phyloP scores from a whole-genome alignment of 2,329 filamentous ascomycete species.

The Trichoderma sp. region DNA sequence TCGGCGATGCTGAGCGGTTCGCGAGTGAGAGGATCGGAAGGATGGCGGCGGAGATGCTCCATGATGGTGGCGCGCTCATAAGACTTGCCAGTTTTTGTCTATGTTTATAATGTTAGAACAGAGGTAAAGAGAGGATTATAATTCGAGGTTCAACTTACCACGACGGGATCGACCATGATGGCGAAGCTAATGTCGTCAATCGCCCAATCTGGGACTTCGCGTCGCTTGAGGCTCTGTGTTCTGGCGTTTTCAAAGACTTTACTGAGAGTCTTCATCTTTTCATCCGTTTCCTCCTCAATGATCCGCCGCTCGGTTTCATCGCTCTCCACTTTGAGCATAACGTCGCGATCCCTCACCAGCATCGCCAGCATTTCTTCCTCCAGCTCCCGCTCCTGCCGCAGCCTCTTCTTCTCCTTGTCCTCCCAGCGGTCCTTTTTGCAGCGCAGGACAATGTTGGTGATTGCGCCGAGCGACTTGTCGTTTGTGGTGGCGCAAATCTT shows the following conservation, averaged over 20 bases:
- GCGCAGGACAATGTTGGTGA: conserved; percentile 73
- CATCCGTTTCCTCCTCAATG: conserved; percentile 51
- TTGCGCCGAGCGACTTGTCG: conserved; percentile 69
- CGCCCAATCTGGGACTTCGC: conserved; percentile 73
- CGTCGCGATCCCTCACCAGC: conserved; percentile 53
- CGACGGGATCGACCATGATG: conserved; percentile 72
- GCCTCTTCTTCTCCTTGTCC: conserved; percentile 65
- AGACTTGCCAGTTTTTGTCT: conserved; percentile 84
- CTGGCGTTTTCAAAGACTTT: conserved; percentile 59
- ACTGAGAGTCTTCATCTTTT: conserved; percentile 51
- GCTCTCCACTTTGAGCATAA: conserved; percentile 43
- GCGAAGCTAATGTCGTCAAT: conserved; percentile 77
- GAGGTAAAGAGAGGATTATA: not conserved
- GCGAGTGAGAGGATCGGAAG: conserved; percentile 81
- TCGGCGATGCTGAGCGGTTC: conserved; percentile 71
- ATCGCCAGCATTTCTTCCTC: conserved; percentile 62
- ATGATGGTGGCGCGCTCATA: conserved; percentile 87
- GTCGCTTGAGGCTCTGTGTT: conserved; percentile 48
- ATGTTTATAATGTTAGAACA: not conserved
- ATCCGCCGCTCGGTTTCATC: conserved; percentile 54
- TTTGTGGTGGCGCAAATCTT: conserved; percentile 64
- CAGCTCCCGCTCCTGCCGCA: conserved; percentile 59
- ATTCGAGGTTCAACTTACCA: conserved; percentile 46
- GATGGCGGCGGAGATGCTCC: conserved; percentile 77
- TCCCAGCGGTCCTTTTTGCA: conserved; percentile 91